phyloP scores from a whole-genome alignment of 73 alveolate species.

The Paramecium sonneborni region DNA sequence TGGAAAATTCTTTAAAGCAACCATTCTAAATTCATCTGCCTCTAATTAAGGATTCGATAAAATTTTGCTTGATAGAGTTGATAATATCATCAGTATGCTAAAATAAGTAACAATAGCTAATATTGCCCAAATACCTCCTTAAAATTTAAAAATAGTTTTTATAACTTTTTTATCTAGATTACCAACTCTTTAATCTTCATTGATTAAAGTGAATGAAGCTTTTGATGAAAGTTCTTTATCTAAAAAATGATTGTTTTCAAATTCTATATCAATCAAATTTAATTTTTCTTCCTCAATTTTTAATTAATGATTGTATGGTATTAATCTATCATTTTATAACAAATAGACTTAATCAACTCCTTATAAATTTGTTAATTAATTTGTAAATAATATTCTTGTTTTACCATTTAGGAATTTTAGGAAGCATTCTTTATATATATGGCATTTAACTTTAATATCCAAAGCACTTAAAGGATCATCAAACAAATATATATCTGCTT shows the following conservation, averaged over 20 bases:
- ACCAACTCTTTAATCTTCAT: neutral
- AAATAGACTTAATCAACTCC: slow-evolving; percentile 19
- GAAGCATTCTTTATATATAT: slow-evolving; percentile 38
- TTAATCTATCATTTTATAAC: neutral
- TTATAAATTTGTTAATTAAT: neutral
- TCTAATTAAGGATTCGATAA: neutral
- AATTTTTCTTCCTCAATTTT: neutral
- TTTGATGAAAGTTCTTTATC: neutral
- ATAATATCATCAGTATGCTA: neutral
- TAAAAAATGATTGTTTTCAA: neutral
- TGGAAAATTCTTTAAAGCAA: neutral
- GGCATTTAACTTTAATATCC: slow-evolving; percentile 31
- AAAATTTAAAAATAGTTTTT: neutral
- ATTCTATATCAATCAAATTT: neutral
- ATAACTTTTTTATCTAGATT: neutral
- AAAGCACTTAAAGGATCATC: slow-evolving; percentile 75
- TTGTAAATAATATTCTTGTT: slow-evolving; percentile 41
- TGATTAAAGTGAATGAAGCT: neutral
- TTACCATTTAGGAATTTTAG: slow-evolving; percentile 19
- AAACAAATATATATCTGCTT: slow-evolving; percentile 77
- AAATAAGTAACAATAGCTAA: neutral
- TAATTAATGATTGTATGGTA: neutral
- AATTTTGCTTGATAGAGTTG: neutral
- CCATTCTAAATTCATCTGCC: neutral
- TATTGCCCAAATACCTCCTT: slow-evolving; percentile 13